Percentiles rank a stretch among this genome's conserved stretches.
Conservation (phyloP, 345 rosid genomes). For the Gossypioides kirkii region DNA sequence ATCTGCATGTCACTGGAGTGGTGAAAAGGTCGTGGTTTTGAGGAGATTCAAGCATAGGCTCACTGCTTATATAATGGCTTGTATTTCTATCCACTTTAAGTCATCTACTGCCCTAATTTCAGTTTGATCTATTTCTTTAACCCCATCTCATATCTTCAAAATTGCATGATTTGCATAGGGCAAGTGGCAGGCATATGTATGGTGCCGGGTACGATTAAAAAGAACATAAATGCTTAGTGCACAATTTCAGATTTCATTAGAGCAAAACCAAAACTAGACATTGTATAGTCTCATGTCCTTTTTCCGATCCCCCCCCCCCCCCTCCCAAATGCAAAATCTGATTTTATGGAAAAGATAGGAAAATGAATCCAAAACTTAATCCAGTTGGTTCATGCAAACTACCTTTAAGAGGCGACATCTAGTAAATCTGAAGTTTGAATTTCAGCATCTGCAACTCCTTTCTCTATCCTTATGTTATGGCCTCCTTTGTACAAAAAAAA, state of each 20-base stretch:
- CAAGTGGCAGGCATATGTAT: conserved; percentile 9
- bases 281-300: background rate
- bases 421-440: background rate
- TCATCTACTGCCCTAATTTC: conserved; percentile 25
- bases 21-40: conserved; percentile 32
- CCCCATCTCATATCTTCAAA: conserved; percentile 3
- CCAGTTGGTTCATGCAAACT: background rate
- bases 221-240: background rate
- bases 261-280: background rate
- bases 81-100: conserved; percentile 29
- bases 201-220: background rate
- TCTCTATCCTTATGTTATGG: background rate
- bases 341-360: background rate
- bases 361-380: background rate
- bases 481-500: background rate
- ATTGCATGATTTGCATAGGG: conserved; percentile 13
- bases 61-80: conserved; percentile 31
- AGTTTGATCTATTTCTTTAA: conserved; percentile 16
- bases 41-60: conserved; percentile 42
- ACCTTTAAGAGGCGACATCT: background rate
- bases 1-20: conserved; percentile 38
- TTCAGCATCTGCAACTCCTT: background rate
- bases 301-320: background rate
- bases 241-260: background rate
- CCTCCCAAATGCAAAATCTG: background rate